Evolutionary conservation across 805 yeast species (phyloP).

Genomic region (Ogataea methylovora): DNA sequence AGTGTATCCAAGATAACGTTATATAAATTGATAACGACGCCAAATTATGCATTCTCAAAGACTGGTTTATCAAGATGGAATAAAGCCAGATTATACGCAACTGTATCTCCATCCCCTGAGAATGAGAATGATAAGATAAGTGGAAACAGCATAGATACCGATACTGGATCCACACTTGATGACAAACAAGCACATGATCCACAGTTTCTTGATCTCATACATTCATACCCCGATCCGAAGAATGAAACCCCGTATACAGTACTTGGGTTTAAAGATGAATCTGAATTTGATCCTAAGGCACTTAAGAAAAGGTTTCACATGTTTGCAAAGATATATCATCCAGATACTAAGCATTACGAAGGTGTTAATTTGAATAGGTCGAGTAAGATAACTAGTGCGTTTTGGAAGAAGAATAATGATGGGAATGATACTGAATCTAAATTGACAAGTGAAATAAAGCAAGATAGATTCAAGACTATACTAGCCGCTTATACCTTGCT

Average conservation of each 20-base stretch:
- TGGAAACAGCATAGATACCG: neutral
- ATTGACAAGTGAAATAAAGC: slow-evolving; percentile 16
- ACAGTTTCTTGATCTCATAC: slow-evolving; percentile 16
- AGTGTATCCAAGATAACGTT: no score
- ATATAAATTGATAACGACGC: no score
- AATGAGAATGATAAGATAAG: neutral
- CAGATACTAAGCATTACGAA: slow-evolving; percentile 40
- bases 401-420: slow-evolving; percentile 1
- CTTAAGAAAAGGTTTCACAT: slow-evolving; percentile 47
- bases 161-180: no score
- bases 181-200: slow-evolving; percentile 9
- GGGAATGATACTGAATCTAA: slow-evolving; percentile 1
- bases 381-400: neutral
- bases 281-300: slow-evolving; percentile 26
- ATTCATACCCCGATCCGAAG: slow-evolving; percentile 34
- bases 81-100: slow-evolving; percentile 1
- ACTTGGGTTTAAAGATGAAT: slow-evolving; percentile 33
- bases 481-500: slow-evolving; percentile 55
- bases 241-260: slow-evolving; percentile 70
- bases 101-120: neutral
- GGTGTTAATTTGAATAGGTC: slow-evolving; percentile 6
- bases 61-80: neutral
- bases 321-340: slow-evolving; percentile 74
- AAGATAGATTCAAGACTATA: slow-evolving; percentile 46
- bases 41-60: neutral